These are phyloP conservation scores for Calocybe gangraenosa DNA, from an alignment of 768 basidiomycete genomes.

Conservation along the genomic window DNA sequence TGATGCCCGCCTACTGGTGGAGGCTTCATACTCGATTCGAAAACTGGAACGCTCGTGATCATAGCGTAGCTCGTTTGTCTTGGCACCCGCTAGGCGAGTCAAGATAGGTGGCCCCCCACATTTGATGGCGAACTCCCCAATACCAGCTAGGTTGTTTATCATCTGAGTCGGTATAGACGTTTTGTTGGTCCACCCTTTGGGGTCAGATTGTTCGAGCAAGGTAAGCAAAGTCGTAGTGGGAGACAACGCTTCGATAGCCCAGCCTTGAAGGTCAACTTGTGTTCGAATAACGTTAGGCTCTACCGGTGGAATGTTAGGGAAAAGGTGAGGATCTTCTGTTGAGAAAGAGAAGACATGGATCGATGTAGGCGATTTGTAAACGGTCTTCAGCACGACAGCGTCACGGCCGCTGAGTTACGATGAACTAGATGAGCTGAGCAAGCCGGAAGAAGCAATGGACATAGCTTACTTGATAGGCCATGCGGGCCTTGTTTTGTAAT, in stretches of 20 bases:
- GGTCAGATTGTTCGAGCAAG: constrained; percentile 93
- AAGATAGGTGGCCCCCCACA: constrained; percentile 92
- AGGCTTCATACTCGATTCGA: constrained; percentile 79
- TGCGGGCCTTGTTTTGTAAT: constrained; percentile 83
- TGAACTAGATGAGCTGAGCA: constrained; percentile 5
- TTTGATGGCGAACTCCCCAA: constrained; percentile 95
- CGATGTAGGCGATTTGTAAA: constrained; percentile 94
- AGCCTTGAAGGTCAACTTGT: constrained; percentile 97
- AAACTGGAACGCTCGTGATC: constrained; percentile 84
- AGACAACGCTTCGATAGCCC: constrained; percentile 94
- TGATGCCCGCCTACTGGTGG: constrained; percentile 41
- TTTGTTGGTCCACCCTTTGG: constrained; percentile 96
- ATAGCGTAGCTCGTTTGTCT: constrained; percentile 68
- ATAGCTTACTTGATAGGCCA: constrained; percentile 95
- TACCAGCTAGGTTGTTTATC: constrained; percentile 83
- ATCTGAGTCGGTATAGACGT: constrained; percentile 92
- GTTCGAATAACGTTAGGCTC: constrained; percentile 85
- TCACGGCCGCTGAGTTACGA: constrained; percentile 70
- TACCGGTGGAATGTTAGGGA: constrained; percentile 62
- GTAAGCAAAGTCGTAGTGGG: constrained; percentile 94
- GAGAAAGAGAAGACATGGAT: constrained; percentile 96
- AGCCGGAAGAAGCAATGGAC: constrained; percentile 11
- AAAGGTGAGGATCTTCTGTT: constrained; percentile 83
- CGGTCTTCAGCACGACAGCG: constrained; percentile 85
- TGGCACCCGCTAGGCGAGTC: constrained; percentile 78